phyloP scores from a whole-genome alignment of 2,329 filamentous ascomycete genomes.

The Juglanconis sp. region DNA sequence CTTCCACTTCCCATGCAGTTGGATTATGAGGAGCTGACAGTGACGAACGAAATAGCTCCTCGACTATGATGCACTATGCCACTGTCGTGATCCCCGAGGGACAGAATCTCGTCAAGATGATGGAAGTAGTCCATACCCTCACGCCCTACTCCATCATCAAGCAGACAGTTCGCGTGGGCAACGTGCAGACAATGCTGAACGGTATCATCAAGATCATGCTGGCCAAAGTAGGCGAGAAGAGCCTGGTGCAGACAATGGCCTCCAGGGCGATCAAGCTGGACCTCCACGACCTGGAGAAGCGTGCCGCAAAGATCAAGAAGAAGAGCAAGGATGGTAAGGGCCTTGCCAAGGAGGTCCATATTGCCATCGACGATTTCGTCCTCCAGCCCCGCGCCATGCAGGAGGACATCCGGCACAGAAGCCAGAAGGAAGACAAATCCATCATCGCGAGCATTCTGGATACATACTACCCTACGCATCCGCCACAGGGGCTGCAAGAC shows the following conservation, averaged over 20 bases:
- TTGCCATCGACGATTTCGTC: not conserved
- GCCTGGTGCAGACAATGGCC: not conserved
- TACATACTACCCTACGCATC: not conserved
- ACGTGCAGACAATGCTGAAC: not conserved
- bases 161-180: not conserved
- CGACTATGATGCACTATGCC: not conserved
- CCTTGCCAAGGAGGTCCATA: not conserved
- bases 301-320: not conserved
- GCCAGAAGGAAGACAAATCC: not conserved
- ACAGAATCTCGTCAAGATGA: not conserved
- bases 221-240: not conserved
- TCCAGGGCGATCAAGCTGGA: not conserved
- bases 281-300: not conserved
- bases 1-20: not conserved
- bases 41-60: not conserved
- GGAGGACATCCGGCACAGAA: not conserved
- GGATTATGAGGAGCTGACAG: not conserved
- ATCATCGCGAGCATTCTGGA: not conserved
- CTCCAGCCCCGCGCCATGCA: not conserved
- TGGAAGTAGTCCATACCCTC: not conserved
- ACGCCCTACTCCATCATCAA: not conserved
- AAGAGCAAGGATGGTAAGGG: not conserved
- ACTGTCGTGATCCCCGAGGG: not conserved
- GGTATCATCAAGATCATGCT: not conserved
- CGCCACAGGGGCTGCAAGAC: not conserved